Base-by-base conservation (phyloP, 2,329 filamentous ascomycete genomes). In the Botrytis fabae region DNA sequence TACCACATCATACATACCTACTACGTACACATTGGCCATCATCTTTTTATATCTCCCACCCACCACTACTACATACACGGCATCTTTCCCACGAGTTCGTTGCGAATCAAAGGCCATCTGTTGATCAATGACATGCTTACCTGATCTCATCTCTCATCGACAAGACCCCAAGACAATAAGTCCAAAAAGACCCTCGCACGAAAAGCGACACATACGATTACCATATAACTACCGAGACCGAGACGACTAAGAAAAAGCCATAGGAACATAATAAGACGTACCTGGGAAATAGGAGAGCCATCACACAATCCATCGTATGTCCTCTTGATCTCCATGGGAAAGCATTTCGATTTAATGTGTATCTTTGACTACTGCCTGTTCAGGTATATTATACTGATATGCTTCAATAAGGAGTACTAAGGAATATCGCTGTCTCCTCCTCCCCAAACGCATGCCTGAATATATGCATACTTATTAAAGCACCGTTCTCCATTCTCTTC, bases 81-180 rank as follows among this genome's bases (percentile, higher is more conserved):
- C 35, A 40, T 25, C 28, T 51, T 38, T 54, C 64, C 65, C 65
- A 68, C 65, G 48, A 25, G 65, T 68, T 57, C 65, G 65, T 68
- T 22, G n/a, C 35, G 18, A 57, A 68, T 57, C 8, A 57, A 68
- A 57, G 65, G 38, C 9, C 65, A 38, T 51, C 48, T 68, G n/a
- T 57, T 68, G 65, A 57, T 68, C 65, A 57, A 38, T 57, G 65
- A 38, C 32, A 61, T 54, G 64, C 46, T 66, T 66, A 54, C 35
- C 32, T 66, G 64, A 40, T 66, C 64, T 9, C 14, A 32, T 44
- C 44, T 44, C 40, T 63, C 40, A 46, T 44, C 44, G n/a, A 48
- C 42, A 12, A 12, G 28, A 60, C 60, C 60, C 38, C 60, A n/a
- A 63, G 22, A 42, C 4, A 35, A 35, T 1, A 16, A n/a, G 16